phyloP scores from a whole-genome alignment of 345 rosid genomes.

The Linum trigynum region DNA sequence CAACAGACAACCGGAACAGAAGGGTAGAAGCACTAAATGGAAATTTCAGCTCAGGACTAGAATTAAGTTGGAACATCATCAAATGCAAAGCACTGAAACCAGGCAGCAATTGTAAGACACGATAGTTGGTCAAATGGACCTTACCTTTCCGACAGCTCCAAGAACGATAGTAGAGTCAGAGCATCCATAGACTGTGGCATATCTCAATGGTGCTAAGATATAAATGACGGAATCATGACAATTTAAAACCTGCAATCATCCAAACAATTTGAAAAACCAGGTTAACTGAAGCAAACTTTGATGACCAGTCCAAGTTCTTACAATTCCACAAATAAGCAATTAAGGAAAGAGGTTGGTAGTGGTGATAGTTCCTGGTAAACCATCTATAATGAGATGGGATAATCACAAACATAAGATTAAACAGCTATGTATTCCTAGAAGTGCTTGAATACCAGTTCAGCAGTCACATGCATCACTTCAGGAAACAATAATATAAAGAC shows the following conservation, averaged over 20 bases:
- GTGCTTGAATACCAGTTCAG: not conserved
- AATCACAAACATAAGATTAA: not conserved
- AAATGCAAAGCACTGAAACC: not conserved
- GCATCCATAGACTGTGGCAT: conserved; percentile 89
- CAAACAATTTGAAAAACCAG: conserved; percentile 3
- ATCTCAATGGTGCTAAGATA: conserved; percentile 85
- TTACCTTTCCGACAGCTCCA: conserved; percentile 99
- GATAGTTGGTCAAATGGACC: not conserved
- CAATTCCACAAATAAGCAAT: not conserved
- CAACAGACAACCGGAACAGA: too few relatives aligned
- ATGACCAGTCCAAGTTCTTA: not conserved
- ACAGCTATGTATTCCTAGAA: not conserved
- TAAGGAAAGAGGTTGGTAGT: not conserved
- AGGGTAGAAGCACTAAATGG: not conserved
- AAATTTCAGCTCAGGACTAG: not conserved
- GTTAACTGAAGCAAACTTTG: not conserved
- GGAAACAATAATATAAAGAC: not conserved
- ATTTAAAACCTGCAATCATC: conserved; percentile 65
- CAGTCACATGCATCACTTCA: not conserved
- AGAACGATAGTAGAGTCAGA: conserved; percentile 92
- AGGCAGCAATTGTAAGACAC: not conserved
- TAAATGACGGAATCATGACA: conserved; percentile 94
- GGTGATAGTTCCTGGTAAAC: not conserved
- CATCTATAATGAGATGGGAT: not conserved
- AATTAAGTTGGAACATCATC: not conserved